Percentiles rank a stretch among this genome's conserved stretches.
phyloP scores from a whole-genome alignment of 2,329 filamentous ascomycete species.

The Dactylellina sp. region DNA sequence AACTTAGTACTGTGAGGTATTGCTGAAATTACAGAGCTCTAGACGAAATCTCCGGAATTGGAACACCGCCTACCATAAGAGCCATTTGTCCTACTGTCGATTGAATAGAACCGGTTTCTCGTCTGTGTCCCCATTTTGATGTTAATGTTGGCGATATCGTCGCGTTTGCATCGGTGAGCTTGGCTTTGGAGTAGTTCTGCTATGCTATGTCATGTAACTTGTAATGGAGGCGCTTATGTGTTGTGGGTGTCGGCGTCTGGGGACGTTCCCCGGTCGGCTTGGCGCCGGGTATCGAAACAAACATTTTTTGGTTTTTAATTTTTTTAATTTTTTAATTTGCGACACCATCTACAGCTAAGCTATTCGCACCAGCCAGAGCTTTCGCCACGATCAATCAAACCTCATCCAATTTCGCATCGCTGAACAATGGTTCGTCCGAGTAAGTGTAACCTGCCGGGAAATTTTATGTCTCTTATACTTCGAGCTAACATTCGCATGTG shows the following conservation, averaged over 20 bases:
- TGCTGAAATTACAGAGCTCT: conserved; percentile 24
- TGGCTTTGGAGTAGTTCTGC: no score
- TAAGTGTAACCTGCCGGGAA: conserved; percentile 40
- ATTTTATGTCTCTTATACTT: conserved; percentile 1
- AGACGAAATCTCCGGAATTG: background rate
- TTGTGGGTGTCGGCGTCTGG: conserved; percentile 10
- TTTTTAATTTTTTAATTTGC: conserved; percentile 45
- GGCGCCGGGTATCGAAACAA: conserved; percentile 9
- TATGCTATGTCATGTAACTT: no score
- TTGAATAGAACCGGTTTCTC: background rate
- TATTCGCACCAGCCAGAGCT: conserved; percentile 10
- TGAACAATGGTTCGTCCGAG: conserved; percentile 61
- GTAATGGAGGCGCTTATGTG: background rate
- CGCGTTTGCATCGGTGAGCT: no score
- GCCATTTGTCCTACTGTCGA: background rate
- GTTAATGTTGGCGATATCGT: no score
- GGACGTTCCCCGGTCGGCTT: conserved; percentile 10
- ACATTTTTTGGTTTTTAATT: conserved; percentile 12
- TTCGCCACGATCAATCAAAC: conserved; percentile 4
- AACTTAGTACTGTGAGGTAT: conserved; percentile 22
- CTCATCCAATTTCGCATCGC: conserved; percentile 17
- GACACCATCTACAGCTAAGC: conserved; percentile 34
- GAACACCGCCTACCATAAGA: background rate
- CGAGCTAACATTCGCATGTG: conserved; percentile 25
- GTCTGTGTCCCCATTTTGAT: background rate